phyloP scores from a whole-genome alignment of 2,329 filamentous ascomycete genomes.

The Harringtonia lauricola region DNA sequence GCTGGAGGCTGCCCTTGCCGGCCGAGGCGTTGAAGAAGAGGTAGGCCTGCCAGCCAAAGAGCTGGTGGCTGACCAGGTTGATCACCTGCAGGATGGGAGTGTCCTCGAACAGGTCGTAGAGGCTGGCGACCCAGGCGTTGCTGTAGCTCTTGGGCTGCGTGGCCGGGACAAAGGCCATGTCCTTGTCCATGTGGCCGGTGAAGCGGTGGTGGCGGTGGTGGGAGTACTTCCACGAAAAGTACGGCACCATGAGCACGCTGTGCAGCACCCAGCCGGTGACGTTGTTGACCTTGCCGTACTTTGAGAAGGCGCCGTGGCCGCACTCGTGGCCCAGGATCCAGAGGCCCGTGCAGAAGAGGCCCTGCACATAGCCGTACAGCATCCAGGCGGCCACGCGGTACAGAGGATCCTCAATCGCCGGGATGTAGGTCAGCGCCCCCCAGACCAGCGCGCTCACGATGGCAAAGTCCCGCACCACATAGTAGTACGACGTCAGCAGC shows the following conservation, averaged over 20 bases:
- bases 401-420: conserved; percentile 64
- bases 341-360: conserved; percentile 81
- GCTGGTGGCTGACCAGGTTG: conserved; percentile 61
- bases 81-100: conserved; percentile 44
- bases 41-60: conserved; percentile 89
- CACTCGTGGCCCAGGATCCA: conserved; percentile 98
- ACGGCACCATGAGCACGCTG: conserved; percentile 76
- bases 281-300: conserved; percentile 84
- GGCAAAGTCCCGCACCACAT: conserved; percentile 73
- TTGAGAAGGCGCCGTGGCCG: conserved; percentile 90
- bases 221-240: conserved; percentile 99
- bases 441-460: conserved; percentile 69
- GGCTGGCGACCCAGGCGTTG: conserved; percentile 85
- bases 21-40: conserved; percentile 86
- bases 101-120: conserved; percentile 62
- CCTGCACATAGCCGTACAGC: conserved; percentile 69
- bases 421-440: conserved; percentile 81
- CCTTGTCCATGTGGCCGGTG: conserved; percentile 90
- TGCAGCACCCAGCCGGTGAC: conserved; percentile 84
- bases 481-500: conserved; percentile 59
- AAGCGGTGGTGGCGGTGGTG: conserved; percentile 99
- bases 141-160: conserved; percentile 73
- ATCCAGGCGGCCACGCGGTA: conserved; percentile 54
- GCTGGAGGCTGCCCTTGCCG: conserved; percentile 82
- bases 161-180: conserved; percentile 96